Evolutionary conservation across 1,284 basidiomycete species (phyloP).

Genomic region (Athelia sp.): DNA sequence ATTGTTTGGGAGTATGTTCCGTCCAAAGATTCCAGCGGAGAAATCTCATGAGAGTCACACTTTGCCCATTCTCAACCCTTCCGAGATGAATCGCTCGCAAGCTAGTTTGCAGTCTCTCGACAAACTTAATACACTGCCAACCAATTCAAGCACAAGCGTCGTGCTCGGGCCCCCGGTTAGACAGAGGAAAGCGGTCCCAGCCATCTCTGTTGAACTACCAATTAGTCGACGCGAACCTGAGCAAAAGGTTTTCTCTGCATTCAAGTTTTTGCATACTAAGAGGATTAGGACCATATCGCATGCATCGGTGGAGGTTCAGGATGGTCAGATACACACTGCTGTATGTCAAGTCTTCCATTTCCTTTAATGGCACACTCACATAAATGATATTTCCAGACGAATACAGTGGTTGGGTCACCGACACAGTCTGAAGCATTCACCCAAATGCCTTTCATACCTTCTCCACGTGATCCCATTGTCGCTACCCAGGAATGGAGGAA

Average conservation of each 20-base stretch:
- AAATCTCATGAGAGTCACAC: constrained; percentile 21
- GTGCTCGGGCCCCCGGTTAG: constrained; percentile 12
- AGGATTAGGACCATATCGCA: constrained; percentile 65
- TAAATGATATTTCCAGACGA: constrained; percentile 38
- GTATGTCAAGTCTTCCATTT: constrained; percentile 47
- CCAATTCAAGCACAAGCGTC: constrained; percentile 8
- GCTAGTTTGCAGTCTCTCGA: constrained; percentile 13
- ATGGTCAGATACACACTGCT: constrained; percentile 51
- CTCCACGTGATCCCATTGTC: constrained; percentile 51
- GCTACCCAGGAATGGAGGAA: constrained; percentile 67
- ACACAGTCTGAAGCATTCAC: constrained; percentile 60
- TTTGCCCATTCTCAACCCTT: constrained; percentile 18
- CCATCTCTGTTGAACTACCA: constrained; percentile 1
- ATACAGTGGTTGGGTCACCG: constrained; percentile 68
- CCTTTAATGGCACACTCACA: constrained; percentile 2
- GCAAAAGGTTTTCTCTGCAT: constrained; percentile 52
- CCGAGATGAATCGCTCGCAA: background rate
- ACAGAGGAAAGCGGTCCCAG: constrained; percentile 1
- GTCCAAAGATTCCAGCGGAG: constrained; percentile 28
- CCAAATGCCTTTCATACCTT: constrained; percentile 53
- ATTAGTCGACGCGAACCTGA: constrained; percentile 30
- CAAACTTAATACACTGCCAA: constrained; percentile 9
- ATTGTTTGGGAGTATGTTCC: constrained; percentile 31
- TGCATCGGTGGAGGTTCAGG: constrained; percentile 68
- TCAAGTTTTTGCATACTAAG: constrained; percentile 53